Evolutionary conservation across 2,329 filamentous ascomycete species (phyloP), one percentile per base, ranked within the genome.

Genomic region (Clonostachys sp.): DNA sequence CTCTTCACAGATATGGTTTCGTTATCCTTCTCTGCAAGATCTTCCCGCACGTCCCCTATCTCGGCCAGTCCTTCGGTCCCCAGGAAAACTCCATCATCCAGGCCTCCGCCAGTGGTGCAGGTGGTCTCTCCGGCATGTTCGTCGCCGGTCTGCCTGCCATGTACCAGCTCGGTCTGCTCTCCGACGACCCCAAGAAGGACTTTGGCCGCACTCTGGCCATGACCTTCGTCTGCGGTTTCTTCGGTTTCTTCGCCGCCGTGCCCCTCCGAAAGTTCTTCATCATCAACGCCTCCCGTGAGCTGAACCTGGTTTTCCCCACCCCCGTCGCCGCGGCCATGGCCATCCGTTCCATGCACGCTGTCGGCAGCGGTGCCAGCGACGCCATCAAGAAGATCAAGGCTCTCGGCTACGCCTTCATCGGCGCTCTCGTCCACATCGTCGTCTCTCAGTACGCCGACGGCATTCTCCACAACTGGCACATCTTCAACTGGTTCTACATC

Each of bases 191-290:
- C 12, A 69, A 70, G 51, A 61, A 73, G 10, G 80, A 84, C 56
- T 83, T 83, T 54, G 71, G 72, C 47, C 71, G 77, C 34, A 74
- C 86, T 43, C 68, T 84, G 47, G 78, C 78, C 30, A 71, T 86
- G 52, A 84, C 81, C 3, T 68, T 82, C 41, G 77, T 83, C 43
- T 80, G 78, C 49, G 79, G 77, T 10, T 83, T 83, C 64, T 84
- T 84, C 60, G 83, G 83, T 5, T 73, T 84, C 50, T 81, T 82
- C 61, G 81, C 83, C 53, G 77, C 77, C 44, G 81, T 80, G 0
- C 80, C 81, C 8, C 71, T 84, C 17, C 78, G 83, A 49, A 84
- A 83, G 58, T 86, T 86, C 68, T 86, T 85, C 68, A 77, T 86
- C 61, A 78, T 86, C 60, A 80, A 83, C 49, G 78, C 84, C 12